phyloP scores from a whole-genome alignment of 495 filamentous ascomycete genomes.

The Cercophora scortea region DNA sequence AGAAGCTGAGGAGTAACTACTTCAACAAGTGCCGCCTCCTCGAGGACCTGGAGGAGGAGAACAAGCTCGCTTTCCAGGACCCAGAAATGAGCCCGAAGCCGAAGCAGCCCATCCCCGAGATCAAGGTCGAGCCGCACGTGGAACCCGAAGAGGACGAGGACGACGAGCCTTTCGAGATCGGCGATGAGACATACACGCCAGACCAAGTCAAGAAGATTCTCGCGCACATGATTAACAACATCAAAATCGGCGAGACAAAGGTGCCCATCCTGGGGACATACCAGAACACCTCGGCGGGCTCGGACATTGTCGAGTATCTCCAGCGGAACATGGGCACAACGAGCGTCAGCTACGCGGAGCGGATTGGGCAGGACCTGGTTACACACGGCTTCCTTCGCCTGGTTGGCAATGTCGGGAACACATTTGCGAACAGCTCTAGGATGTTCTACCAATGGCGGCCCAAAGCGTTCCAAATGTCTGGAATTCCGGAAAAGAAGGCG shows the following conservation, averaged over 20 bases:
- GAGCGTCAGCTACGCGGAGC: slow-evolving; percentile 81
- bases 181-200: slow-evolving; percentile 74
- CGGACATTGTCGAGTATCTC: slow-evolving; percentile 91
- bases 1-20: slow-evolving; percentile 89
- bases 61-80: slow-evolving; percentile 92
- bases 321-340: slow-evolving; percentile 79
- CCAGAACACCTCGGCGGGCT: slow-evolving; percentile 79
- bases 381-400: slow-evolving; percentile 78
- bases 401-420: slow-evolving; percentile 88
- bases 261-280: slow-evolving; percentile 94
- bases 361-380: slow-evolving; percentile 89
- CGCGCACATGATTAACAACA: slow-evolving; percentile 73
- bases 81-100: slow-evolving; percentile 49
- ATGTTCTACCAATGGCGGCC: slow-evolving; percentile 97
- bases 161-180: slow-evolving; percentile 83
- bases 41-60: slow-evolving; percentile 96
- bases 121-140: slow-evolving; percentile 46
- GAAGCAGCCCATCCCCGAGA: slow-evolving; percentile 44
- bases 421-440: slow-evolving; percentile 93
- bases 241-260: slow-evolving; percentile 83
- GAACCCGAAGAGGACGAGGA: slow-evolving; percentile 47
- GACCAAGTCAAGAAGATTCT: slow-evolving; percentile 88
- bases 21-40: slow-evolving; percentile 97
- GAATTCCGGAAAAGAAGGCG: slow-evolving; percentile 80
- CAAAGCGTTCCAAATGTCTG: slow-evolving; percentile 79